Conservation (phyloP, 305 asterid genomes). For the Petunia hybrid region DNA sequence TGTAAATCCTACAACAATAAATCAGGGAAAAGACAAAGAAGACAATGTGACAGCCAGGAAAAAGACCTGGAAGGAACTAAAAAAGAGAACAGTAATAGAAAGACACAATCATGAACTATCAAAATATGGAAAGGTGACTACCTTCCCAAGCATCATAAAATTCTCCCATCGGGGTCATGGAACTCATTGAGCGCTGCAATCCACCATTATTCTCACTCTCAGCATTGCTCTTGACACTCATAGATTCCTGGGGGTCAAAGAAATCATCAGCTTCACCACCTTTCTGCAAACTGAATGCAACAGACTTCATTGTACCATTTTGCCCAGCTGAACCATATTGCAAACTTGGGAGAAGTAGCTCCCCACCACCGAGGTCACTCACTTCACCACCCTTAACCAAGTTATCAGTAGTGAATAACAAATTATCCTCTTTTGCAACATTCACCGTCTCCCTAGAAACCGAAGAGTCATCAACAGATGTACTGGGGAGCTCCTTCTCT, state of each 20-base stretch:
- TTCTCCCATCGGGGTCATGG: slow-evolving; percentile 63
- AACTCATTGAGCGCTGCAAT: slow-evolving; percentile 55
- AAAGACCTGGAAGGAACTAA: background rate
- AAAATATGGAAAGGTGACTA: slow-evolving; percentile 35
- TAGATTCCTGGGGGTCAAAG: slow-evolving; percentile 62
- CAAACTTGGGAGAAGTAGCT: slow-evolving; percentile 37
- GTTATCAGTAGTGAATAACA: slow-evolving; percentile 31
- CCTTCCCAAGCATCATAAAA: slow-evolving; percentile 99
- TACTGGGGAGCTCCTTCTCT: slow-evolving; percentile 40
- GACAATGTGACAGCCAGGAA: slow-evolving; percentile 1
- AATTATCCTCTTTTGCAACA: slow-evolving; percentile 36
- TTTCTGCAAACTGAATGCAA: slow-evolving; percentile 48
- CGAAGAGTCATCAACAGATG: slow-evolving; percentile 43
- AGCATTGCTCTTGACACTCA: slow-evolving; percentile 64
- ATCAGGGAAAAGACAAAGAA: slow-evolving; percentile 27
- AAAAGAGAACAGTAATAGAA: background rate
- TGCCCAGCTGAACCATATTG: slow-evolving; percentile 44
- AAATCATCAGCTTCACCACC: slow-evolving; percentile 61
- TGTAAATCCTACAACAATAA: background rate
- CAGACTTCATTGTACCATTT: slow-evolving; percentile 45
- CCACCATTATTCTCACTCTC: slow-evolving; percentile 65
- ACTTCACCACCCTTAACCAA: slow-evolving; percentile 44
- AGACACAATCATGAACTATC: background rate
- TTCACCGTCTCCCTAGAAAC: slow-evolving; percentile 40
- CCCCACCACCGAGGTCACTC: slow-evolving; percentile 40